Conservation (phyloP, 2,329 filamentous ascomycete species). For the Ascochyta rabiei region DNA sequence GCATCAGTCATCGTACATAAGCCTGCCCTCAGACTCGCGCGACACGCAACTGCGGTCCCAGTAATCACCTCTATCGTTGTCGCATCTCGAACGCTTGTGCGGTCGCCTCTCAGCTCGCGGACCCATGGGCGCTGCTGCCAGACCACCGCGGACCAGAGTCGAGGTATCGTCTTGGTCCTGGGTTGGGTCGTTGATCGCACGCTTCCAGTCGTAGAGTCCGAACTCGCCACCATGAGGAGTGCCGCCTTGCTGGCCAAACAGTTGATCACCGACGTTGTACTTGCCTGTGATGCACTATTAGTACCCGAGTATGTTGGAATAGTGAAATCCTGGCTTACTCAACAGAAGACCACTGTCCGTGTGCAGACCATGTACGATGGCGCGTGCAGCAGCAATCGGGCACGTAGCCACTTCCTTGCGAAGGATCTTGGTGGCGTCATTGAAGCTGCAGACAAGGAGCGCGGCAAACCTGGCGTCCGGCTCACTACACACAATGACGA, state of each 20-base stretch:
- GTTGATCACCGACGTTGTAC: constrained; percentile 21
- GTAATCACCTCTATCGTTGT: neutral
- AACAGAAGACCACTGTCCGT: constrained; percentile 31
- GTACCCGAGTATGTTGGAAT: neutral
- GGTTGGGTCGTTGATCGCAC: neutral
- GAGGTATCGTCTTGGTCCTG: constrained; percentile 9
- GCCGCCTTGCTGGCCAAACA: constrained; percentile 6
- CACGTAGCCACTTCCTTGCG: constrained; percentile 73
- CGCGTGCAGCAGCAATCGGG: constrained; percentile 64
- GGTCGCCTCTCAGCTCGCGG: neutral
- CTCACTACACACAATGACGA: constrained; percentile 21
- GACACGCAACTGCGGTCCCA: neutral
- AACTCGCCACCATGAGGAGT: neutral
- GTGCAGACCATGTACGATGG: constrained; percentile 27
- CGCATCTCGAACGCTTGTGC: neutral
- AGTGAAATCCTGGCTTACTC: constrained; percentile 13
- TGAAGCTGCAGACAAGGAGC: constrained; percentile 90
- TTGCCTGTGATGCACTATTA: constrained; percentile 21
- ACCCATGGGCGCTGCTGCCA: neutral
- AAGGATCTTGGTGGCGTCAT: constrained; percentile 75
- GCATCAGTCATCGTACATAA: neutral
- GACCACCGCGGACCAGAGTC: neutral
- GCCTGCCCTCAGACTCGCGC: neutral
- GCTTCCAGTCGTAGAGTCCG: constrained; percentile 7
- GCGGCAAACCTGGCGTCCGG: constrained; percentile 72